Percentiles rank a stretch among this genome's conserved stretches.
phyloP scores from a whole-genome alignment of 164 flowering plant species.

The Cinnamomum chago region DNA sequence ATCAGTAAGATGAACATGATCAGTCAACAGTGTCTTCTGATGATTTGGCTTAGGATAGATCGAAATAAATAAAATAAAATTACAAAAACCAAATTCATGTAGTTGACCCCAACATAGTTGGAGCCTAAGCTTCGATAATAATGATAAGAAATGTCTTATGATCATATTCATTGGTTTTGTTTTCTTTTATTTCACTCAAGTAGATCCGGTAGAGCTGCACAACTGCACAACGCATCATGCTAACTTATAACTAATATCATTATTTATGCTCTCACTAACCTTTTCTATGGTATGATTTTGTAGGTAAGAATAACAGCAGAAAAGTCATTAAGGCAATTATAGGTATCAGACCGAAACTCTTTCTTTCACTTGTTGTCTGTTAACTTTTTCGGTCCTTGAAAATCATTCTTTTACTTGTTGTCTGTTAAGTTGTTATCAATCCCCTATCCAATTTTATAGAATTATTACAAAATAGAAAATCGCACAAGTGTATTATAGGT shows the following conservation, averaged over 20 bases:
- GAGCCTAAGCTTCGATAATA: too few species aligned
- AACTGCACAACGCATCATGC: neutral
- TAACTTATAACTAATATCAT: neutral
- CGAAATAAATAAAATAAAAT: too few species aligned
- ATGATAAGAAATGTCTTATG: neutral
- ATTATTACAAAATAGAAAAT: too few species aligned
- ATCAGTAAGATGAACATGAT: neutral
- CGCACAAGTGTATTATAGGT: neutral
- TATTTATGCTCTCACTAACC: neutral
- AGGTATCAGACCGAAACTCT: neutral
- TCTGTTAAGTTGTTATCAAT: too few species aligned
- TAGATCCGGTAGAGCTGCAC: too few species aligned
- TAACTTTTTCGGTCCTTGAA: too few species aligned
- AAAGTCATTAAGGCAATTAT: neutral
- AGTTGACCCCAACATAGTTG: too few species aligned
- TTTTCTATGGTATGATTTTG: neutral
- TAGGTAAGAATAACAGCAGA: neutral
- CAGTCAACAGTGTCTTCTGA: neutral
- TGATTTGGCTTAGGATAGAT: too few species aligned
- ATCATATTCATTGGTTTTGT: neutral
- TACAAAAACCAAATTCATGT: too few species aligned
- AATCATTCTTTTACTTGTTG: too few species aligned
- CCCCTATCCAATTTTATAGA: too few species aligned
- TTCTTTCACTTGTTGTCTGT: neutral
- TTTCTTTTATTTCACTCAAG: neutral